Conservation (phyloP, 2,329 filamentous ascomycete species). For the Exophiala calicioides region DNA sequence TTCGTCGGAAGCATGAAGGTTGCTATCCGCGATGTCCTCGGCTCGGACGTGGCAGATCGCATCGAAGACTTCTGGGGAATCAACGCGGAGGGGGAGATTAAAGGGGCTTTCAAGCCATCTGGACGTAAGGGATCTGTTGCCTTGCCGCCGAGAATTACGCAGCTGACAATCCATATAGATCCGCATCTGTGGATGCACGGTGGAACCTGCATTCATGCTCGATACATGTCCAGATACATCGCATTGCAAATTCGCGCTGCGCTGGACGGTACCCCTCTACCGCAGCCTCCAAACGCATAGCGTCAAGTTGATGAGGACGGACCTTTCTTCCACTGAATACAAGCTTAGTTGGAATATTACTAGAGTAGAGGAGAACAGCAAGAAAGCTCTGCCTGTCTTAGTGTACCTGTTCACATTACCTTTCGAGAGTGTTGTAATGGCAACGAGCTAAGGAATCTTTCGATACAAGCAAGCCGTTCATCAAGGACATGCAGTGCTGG, state of each 20-base stretch:
- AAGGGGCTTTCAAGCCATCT: slow-evolving; percentile 43
- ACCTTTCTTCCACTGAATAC: too few relatives aligned
- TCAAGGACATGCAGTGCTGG: too few relatives aligned
- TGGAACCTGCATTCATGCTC: slow-evolving; percentile 42
- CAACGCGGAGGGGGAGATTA: slow-evolving; percentile 50
- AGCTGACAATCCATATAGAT: slow-evolving; percentile 28
- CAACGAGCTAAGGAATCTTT: too few relatives aligned
- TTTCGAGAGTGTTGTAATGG: too few relatives aligned
- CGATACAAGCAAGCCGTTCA: too few relatives aligned
- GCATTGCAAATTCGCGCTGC: slow-evolving; percentile 48
- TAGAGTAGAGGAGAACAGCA: too few relatives aligned
- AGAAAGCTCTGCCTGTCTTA: too few relatives aligned
- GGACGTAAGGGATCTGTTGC: slow-evolving; percentile 34
- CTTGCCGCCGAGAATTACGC: slow-evolving; percentile 29
- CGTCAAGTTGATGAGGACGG: too few relatives aligned
- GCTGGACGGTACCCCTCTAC: slow-evolving; percentile 24
- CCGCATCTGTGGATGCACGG: slow-evolving; percentile 48
- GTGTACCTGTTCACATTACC: too few relatives aligned
- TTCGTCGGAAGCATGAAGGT: slow-evolving; percentile 46
- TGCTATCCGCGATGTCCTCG: slow-evolving; percentile 41
- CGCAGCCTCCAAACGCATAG: too few relatives aligned
- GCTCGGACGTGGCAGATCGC: slow-evolving; percentile 41
- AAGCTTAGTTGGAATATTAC: too few relatives aligned
- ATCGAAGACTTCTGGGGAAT: slow-evolving; percentile 49
- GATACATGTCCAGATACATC: slow-evolving; percentile 46